Conservation (phyloP, 1,284 basidiomycete genomes). For the Ganoderma leucocontextum region DNA sequence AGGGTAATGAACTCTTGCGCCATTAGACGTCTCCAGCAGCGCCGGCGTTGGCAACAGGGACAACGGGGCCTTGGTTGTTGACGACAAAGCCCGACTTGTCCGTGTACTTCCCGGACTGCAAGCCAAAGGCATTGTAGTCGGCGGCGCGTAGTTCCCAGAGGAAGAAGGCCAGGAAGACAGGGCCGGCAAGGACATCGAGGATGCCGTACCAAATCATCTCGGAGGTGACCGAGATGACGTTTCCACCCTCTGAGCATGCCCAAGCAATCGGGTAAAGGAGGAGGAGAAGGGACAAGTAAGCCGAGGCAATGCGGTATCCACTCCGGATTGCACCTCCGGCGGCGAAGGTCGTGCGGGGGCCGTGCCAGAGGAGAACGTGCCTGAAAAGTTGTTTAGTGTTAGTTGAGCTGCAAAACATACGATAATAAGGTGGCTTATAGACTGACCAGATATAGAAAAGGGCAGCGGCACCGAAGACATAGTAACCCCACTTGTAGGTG, state of each 20-base stretch:
- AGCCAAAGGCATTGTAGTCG: conserved; percentile 39
- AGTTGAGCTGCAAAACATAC: not conserved
- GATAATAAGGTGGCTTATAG: not conserved
- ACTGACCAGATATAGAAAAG: conserved; percentile 58
- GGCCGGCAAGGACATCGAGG: conserved; percentile 65
- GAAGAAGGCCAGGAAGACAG: conserved; percentile 52
- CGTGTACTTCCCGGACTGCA: conserved; percentile 40
- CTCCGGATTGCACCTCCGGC: conserved; percentile 48
- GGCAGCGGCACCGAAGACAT: conserved; percentile 53
- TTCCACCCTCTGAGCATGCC: conserved; percentile 57
- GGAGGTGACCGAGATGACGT: conserved; percentile 52
- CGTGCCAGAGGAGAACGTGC: conserved; percentile 43
- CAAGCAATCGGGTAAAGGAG: conserved; percentile 59
- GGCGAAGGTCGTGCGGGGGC: conserved; percentile 44
- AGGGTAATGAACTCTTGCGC: not conserved
- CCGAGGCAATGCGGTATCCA: conserved; percentile 51
- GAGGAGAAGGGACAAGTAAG: conserved; percentile 58
- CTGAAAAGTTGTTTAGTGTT: conserved; percentile 30
- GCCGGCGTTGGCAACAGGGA: conserved; percentile 15
- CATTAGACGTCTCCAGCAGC: conserved; percentile 27
- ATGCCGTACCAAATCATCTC: conserved; percentile 68
- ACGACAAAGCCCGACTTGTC: conserved; percentile 26
- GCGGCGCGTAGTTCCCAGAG: conserved; percentile 42
- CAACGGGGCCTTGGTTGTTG: conserved; percentile 8
- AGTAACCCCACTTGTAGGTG: conserved; percentile 64